A percentile compares a stretch with the other conserved stretches of the same genome.
Evolutionary conservation across 2,329 filamentous ascomycete species (phyloP).

Genomic region (Zasmidium citrigriseum): DNA sequence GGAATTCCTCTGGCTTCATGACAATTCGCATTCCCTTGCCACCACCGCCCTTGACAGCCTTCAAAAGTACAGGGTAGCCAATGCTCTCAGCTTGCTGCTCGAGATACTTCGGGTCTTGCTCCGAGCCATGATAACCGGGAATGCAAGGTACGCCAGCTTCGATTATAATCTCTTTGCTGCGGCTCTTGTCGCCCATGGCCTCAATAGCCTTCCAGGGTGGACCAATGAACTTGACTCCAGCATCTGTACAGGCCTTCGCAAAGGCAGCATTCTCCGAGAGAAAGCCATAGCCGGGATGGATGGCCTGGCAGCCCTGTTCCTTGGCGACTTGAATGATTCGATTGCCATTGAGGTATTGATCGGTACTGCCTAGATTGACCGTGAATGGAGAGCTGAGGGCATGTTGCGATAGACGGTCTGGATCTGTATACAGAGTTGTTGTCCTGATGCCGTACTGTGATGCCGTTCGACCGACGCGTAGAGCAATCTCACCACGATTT

Average conservation of each 20-base stretch:
- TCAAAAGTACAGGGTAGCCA: constrained; percentile 65
- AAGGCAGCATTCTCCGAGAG: constrained; percentile 92
- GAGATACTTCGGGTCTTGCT: constrained; percentile 68
- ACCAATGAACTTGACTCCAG: constrained; percentile 91
- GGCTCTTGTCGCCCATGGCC: constrained; percentile 87
- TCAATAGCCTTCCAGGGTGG: constrained; percentile 76
- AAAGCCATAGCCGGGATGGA: constrained; percentile 95
- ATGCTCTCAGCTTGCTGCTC: constrained; percentile 73
- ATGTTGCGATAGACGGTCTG: constrained; percentile 85
- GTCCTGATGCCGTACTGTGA: constrained; percentile 85
- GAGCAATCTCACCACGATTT: constrained; percentile 93
- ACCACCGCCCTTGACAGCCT: constrained; percentile 65
- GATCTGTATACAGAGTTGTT: constrained; percentile 92
- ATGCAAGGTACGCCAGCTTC: constrained; percentile 94
- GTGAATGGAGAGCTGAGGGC: constrained; percentile 81
- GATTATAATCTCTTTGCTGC: constrained; percentile 96
- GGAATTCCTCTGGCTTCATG: constrained; percentile 58
- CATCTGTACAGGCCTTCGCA: constrained; percentile 82
- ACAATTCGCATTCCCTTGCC: constrained; percentile 72
- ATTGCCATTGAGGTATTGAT: constrained; percentile 90
- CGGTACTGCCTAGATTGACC: constrained; percentile 78
- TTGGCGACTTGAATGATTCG: constrained; percentile 88
- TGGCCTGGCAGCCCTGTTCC: constrained; percentile 80
- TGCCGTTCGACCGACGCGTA: constrained; percentile 88
- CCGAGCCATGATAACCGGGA: constrained; percentile 86